A percentile compares a stretch with the other conserved stretches of the same genome.
phyloP scores from a whole-genome alignment of 768 basidiomycete genomes.

The Russula griseocarnosa region DNA sequence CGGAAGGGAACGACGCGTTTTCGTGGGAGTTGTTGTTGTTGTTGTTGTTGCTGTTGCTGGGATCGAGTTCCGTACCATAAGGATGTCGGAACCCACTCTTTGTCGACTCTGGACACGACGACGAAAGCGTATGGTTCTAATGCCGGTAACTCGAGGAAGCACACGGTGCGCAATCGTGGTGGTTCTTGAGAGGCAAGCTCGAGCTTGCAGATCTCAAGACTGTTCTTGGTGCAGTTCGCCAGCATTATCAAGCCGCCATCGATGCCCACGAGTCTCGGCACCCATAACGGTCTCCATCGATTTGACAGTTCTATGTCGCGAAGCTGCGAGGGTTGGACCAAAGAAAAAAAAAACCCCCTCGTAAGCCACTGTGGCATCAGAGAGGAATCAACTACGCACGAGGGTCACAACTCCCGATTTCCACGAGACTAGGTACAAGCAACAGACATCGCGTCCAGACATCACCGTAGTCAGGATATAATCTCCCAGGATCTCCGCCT shows the following conservation, averaged over 20 bases:
- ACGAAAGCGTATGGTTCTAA: background rate
- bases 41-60: too few relatives aligned
- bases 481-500: conserved; percentile 14
- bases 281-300: background rate
- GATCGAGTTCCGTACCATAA: background rate
- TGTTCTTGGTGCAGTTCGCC: background rate
- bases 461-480: conserved; percentile 9
- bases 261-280: conserved; percentile 7
- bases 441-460: background rate
- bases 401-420: conserved; percentile 7
- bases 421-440: conserved; percentile 17
- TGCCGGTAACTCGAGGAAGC: conserved; percentile 10
- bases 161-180: background rate
- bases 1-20: conserved; percentile 14
- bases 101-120: background rate
- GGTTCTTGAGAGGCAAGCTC: background rate
- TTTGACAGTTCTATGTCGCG: conserved; percentile 2
- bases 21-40: background rate
- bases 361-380: background rate
- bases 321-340: background rate
- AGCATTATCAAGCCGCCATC: conserved; percentile 10
- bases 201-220: conserved; percentile 14
- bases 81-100: conserved; percentile 14
- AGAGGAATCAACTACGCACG: background rate
- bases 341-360: background rate